A percentile compares a stretch with the other conserved stretches of the same genome.
These are phyloP conservation scores for Handroanthus guayacan DNA, from an alignment of 257 asterid genomes.

Conservation along the genomic window DNA sequence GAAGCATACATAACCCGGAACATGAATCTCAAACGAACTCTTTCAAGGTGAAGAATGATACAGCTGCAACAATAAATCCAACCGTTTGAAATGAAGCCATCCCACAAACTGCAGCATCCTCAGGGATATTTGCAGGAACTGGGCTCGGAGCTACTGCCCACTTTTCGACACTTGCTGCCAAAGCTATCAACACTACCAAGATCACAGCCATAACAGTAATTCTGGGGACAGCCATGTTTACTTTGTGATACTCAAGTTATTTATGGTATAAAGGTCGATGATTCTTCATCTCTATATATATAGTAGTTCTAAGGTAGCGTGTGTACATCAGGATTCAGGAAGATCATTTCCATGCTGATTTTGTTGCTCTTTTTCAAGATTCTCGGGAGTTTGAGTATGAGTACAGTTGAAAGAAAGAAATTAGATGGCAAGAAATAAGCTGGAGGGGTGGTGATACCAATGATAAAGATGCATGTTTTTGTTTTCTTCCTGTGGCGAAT, in stretches of 20 bases:
- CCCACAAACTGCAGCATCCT: conserved; percentile 23
- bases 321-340: no score
- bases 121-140: background rate
- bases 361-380: background rate
- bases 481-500: background rate
- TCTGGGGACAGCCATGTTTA: conserved; percentile 28
- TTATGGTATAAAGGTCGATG: background rate
- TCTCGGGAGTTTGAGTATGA: background rate
- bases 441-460: conserved; percentile 21
- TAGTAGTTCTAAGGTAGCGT: no score
- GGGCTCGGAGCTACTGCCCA: conserved; percentile 34
- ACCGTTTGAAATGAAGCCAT: conserved; percentile 31
- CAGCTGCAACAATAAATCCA: conserved; percentile 34
- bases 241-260: background rate
- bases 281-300: no score
- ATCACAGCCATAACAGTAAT: conserved; percentile 21
- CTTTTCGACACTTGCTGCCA: conserved; percentile 21
- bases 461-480: background rate
- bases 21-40: conserved; percentile 31
- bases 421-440: conserved; percentile 16
- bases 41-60: conserved; percentile 38
- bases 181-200: conserved; percentile 4
- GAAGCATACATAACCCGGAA: background rate
- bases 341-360: no score
- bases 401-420: background rate